phyloP scores from a whole-genome alignment of 75 land plant genomes.

The Cunninghamia lanceolata region DNA sequence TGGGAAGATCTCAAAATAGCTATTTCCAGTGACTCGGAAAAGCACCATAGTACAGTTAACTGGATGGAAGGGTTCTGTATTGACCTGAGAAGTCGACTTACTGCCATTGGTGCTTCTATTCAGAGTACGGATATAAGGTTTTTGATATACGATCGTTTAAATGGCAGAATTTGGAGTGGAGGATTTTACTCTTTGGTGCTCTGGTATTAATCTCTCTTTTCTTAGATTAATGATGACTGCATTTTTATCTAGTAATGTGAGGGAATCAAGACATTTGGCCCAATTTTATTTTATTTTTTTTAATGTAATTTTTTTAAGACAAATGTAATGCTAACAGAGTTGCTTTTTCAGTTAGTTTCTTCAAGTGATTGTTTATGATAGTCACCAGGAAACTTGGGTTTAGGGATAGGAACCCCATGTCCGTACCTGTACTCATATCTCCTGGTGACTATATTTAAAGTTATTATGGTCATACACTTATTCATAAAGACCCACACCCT shows the following conservation, averaged over 20 bases:
- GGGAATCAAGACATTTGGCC: background rate
- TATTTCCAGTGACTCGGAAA: conserved; percentile 37
- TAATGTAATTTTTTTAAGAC: background rate
- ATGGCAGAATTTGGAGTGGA: conserved; percentile 84
- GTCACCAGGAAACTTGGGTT: background rate
- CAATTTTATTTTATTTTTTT: background rate
- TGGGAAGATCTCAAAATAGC: conserved; percentile 59
- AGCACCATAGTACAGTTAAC: conserved; percentile 43
- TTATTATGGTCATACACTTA: background rate
- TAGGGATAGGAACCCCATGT: background rate
- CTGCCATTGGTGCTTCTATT: conserved; percentile 48
- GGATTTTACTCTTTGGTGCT: conserved; percentile 57
- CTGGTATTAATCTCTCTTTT: conserved; percentile 53
- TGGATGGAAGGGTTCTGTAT: conserved; percentile 64
- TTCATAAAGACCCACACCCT: background rate
- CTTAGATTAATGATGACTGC: background rate
- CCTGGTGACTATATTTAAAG: background rate
- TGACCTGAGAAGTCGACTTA: conserved; percentile 63
- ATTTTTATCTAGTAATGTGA: background rate
- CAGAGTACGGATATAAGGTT: conserved; percentile 66
- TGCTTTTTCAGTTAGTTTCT: background rate
- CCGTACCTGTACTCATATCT: background rate
- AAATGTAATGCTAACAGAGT: background rate
- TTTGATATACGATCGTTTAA: conserved; percentile 58
- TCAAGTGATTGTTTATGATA: background rate